These are phyloP conservation scores for Abortiporus biennis DNA, from an alignment of 1,284 basidiomycete genomes.

Conservation along the genomic window DNA sequence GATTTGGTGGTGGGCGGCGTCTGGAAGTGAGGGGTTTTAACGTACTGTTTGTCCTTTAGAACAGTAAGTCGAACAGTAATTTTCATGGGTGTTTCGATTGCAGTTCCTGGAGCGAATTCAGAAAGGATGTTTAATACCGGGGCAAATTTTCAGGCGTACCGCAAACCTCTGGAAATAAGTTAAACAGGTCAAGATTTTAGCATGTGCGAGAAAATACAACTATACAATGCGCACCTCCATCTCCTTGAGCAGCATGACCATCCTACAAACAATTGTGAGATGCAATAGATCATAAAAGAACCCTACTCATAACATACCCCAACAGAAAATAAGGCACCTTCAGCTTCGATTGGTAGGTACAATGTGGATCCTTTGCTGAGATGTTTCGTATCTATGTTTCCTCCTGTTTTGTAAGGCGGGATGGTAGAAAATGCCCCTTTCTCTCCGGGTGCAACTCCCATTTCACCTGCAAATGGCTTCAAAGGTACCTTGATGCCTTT, in stretches of 20 bases:
- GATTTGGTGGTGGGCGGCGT: no score
- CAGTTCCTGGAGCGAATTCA: conserved; percentile 35
- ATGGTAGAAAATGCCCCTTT: conserved; percentile 52
- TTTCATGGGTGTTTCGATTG: conserved; percentile 57
- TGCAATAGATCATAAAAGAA: background rate
- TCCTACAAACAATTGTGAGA: conserved; percentile 32
- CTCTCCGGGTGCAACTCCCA: conserved; percentile 55
- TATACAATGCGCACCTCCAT: conserved; percentile 41
- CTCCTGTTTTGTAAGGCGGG: conserved; percentile 55
- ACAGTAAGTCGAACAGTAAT: conserved; percentile 50
- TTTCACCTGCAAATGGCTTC: conserved; percentile 54
- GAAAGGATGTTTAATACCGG: background rate
- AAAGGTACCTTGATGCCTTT: conserved; percentile 42
- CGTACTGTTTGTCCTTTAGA: conserved; percentile 48
- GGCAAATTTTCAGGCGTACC: conserved; percentile 29
- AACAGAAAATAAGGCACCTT: conserved; percentile 54
- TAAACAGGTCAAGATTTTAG: background rate
- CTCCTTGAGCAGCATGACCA: conserved; percentile 60
- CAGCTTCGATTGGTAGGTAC: conserved; percentile 52
- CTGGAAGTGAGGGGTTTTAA: conserved; percentile 51
- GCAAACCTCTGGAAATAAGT: conserved; percentile 38
- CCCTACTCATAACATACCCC: conserved; percentile 34
- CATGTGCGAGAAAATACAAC: background rate
- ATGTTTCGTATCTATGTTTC: conserved; percentile 57
- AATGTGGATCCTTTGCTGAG: conserved; percentile 44